phyloP scores from a whole-genome alignment of 257 asterid genomes.

The Echites panduratus region DNA sequence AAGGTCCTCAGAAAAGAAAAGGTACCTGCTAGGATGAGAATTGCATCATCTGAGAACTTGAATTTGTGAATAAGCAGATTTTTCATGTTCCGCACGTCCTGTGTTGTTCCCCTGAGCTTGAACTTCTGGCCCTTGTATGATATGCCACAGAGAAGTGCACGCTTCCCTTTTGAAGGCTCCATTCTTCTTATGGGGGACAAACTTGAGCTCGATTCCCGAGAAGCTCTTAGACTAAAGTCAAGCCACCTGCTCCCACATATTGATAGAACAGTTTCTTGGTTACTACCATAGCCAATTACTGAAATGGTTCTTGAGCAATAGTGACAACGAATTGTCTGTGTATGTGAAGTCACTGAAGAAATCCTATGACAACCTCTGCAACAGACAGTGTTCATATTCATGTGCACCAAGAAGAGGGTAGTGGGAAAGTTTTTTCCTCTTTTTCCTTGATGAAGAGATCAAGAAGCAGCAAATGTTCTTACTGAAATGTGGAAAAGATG shows the following conservation, averaged over 20 bases:
- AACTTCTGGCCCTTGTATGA: slow-evolving; percentile 46
- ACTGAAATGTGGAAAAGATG: neutral
- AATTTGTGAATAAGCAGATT: slow-evolving; percentile 25
- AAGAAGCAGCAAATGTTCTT: neutral
- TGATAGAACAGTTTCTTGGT: slow-evolving; percentile 10
- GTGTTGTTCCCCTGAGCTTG: slow-evolving; percentile 46
- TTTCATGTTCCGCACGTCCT: slow-evolving; percentile 36
- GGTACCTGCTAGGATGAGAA: slow-evolving; percentile 59
- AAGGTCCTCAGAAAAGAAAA: neutral
- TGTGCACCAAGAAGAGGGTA: neutral
- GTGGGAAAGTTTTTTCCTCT: neutral
- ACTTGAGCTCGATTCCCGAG: neutral
- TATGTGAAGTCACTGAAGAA: neutral
- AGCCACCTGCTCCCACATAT: slow-evolving; percentile 8
- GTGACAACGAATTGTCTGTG: slow-evolving; percentile 17
- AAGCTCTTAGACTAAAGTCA: neutral
- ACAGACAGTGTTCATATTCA: slow-evolving; percentile 6
- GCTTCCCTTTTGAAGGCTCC: slow-evolving; percentile 32
- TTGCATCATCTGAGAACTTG: slow-evolving; percentile 28
- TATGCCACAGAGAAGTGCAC: slow-evolving; percentile 58
- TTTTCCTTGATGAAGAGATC: neutral
- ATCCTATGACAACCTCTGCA: slow-evolving; percentile 16
- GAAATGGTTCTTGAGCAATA: slow-evolving; percentile 16
- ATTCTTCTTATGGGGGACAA: neutral
- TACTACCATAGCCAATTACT: slow-evolving; percentile 7